Evolutionary conservation across 2,329 filamentous ascomycete genomes (phyloP).

Genomic region (Dothideomycetes sp.): DNA sequence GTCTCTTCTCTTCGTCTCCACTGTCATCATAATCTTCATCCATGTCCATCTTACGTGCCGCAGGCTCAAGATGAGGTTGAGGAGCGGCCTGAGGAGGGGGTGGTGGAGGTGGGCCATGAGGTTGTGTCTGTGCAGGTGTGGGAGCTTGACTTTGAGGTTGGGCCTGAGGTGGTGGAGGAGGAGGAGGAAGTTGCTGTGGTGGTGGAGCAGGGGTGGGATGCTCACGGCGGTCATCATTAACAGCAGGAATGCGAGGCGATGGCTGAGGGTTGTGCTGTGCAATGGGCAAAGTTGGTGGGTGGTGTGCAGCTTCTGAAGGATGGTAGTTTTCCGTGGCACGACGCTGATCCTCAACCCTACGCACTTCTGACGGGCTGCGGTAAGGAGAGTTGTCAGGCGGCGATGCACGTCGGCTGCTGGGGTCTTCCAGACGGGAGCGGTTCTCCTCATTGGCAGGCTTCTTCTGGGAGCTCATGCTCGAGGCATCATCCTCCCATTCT

Average conservation of each 20-base stretch:
- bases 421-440: conserved; percentile 76
- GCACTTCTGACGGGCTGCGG: conserved; percentile 64
- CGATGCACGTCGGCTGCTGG: conserved; percentile 59
- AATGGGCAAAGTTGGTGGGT: conserved; percentile 56
- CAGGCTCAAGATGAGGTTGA: conserved; percentile 57
- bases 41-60: conserved; percentile 90
- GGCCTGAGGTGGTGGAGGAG: conserved; percentile 37
- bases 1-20: conserved; percentile 66
- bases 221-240: conserved; percentile 36
- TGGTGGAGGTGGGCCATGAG: conserved; percentile 7
- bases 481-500: conserved; percentile 82
- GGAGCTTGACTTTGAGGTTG: conserved; percentile 33
- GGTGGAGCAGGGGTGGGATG: conserved; percentile 31
- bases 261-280: conserved; percentile 38
- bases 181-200: conserved; percentile 42
- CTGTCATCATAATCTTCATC: conserved; percentile 97
- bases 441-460: conserved; percentile 85
- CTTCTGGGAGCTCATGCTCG: conserved; percentile 46
- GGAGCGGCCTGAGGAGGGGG: conserved; percentile 10
- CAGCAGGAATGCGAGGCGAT: conserved; percentile 46
- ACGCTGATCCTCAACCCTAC: conserved; percentile 54
- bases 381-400: conserved; percentile 55
- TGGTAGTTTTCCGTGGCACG: conserved; percentile 73
- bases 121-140: conserved; percentile 35
- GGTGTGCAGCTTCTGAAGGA: conserved; percentile 85